Evolutionary conservation across 208 protist species (phyloP), one percentile per base, ranked within the genome.

Genomic region (Crithidia bombi): DNA sequence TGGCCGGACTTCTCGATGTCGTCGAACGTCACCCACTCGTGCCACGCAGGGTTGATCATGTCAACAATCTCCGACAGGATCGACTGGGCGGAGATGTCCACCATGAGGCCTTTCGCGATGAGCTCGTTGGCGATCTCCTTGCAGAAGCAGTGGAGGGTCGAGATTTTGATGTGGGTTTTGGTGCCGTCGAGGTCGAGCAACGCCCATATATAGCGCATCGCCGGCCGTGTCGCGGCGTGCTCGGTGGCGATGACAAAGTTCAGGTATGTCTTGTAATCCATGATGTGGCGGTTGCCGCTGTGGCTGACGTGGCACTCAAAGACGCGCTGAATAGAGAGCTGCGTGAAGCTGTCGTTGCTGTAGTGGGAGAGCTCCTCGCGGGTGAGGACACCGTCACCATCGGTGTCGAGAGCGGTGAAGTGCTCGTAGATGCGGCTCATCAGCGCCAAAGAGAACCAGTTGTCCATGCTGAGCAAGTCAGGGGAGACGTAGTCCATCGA

Each of bases 181-280:
- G 75, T 90, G 47, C 80, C 81, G 54, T 88, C 83, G 10, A 98
- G 54, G 67, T 98, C 94, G 0, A 98, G 74, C 17, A 95, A 62
- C 12, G 64, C 67, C 87, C 90, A 97, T 33, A 97, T 93, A 79
- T 96, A 97, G 57, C 85, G 85, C 70, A 96, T 85, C 21, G 90
- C 78, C 28, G 90, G 79, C 6, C 76, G 59, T n/a, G 87, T 90
- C n/a, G 82, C 78, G 15, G 89, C 83, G 79, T 98, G 83, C 72
- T 95, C 87, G 14, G 83, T 94, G 9, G 94, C 92, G 41, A 98
- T 91, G 28, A 98, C 91, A 87, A 98, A 98, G 72, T 97, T 90
- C 14, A 98, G 67, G 62, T 94, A 98, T 3, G 84, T 92, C 68
- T 96, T 96, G 79, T 94, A 98, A 69, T 97, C 90, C 88, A 98